Conservation (phyloP, 495 filamentous ascomycete genomes). For the Neurospora sp. region DNA sequence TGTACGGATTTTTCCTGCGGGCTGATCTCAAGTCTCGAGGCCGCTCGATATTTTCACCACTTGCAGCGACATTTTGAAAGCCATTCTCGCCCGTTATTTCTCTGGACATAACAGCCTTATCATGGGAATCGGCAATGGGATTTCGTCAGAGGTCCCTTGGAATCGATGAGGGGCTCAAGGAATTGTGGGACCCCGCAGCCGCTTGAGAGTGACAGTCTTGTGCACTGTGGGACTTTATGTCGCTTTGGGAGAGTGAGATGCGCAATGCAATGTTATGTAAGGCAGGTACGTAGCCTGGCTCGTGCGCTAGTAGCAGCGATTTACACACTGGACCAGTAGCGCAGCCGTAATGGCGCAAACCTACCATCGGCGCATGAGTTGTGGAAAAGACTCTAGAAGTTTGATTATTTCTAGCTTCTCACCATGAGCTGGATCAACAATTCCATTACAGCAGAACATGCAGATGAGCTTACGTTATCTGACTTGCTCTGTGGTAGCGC, state of each 20-base stretch:
- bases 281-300: constrained; percentile 1
- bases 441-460: background rate
- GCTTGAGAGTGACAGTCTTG: background rate
- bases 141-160: constrained; percentile 14
- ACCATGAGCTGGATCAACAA: background rate
- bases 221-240: background rate
- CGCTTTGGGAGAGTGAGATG: background rate
- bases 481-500: background rate
- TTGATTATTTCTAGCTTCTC: background rate
- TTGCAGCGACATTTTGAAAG: background rate
- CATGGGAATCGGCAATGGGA: background rate
- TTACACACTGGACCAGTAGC: background rate
- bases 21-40: background rate
- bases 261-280: constrained; percentile 5
- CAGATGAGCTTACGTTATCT: background rate
- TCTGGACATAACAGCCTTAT: background rate
- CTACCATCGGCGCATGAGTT: background rate
- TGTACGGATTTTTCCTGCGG: background rate
- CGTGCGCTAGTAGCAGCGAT: constrained; percentile 2
- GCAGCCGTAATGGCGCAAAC: background rate
- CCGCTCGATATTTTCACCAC: background rate
- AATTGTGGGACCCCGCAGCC: background rate
- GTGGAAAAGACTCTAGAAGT: background rate
- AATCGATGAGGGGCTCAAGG: constrained; percentile 4
- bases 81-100: background rate